phyloP scores from a whole-genome alignment of 495 filamentous ascomycete genomes.

The Hyaloscypha finlandica region DNA sequence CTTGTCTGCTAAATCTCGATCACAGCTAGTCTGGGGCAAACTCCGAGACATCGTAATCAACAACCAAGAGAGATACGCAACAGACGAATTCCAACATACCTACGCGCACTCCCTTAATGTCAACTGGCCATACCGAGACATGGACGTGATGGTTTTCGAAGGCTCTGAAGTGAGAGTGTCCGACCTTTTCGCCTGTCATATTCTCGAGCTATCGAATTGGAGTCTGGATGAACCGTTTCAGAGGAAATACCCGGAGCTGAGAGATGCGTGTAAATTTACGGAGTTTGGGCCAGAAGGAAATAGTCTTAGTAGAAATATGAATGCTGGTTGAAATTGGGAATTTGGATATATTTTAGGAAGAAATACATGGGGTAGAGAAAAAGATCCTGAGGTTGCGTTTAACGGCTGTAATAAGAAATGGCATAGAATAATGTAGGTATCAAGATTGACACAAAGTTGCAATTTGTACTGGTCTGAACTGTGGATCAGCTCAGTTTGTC shows the following conservation, averaged over 20 bases:
- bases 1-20: not conserved
- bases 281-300: not conserved
- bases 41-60: conserved; percentile 35
- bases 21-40: conserved; percentile 27
- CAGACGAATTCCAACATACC: conserved; percentile 32
- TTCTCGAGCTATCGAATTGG: conserved; percentile 21
- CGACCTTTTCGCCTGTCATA: conserved; percentile 15
- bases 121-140: conserved; percentile 25
- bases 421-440: too few relatives aligned
- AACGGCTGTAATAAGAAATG: too few relatives aligned
- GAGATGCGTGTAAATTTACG: conserved; percentile 21
- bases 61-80: conserved; percentile 33
- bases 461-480: too few relatives aligned
- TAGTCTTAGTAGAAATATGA: not conserved
- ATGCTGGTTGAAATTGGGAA: not conserved
- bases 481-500: too few relatives aligned
- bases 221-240: conserved; percentile 28
- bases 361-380: too few relatives aligned
- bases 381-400: too few relatives aligned
- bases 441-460: too few relatives aligned
- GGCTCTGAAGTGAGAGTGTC: conserved; percentile 16
- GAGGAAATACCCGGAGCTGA: conserved; percentile 25
- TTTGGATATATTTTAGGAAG: too few relatives aligned
- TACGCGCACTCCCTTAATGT: conserved; percentile 28
- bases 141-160: conserved; percentile 17